Percentiles rank a stretch among this genome's conserved stretches.
phyloP scores from a whole-genome alignment of 768 basidiomycete genomes.

The Leccinum olivaceopallidum region DNA sequence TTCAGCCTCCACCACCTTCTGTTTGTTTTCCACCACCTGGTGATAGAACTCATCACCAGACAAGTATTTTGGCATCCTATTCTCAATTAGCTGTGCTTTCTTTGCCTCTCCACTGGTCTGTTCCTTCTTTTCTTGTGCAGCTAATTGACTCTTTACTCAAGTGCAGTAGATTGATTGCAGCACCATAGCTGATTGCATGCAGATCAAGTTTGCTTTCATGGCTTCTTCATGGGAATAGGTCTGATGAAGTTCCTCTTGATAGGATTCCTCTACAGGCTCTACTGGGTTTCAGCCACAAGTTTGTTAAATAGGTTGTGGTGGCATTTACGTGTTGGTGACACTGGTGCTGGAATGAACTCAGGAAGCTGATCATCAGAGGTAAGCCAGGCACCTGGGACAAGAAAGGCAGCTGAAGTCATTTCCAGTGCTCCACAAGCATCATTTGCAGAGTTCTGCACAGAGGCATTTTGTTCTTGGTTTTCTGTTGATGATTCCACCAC shows the following conservation, averaged over 20 bases:
- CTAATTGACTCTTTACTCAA: constrained; percentile 14
- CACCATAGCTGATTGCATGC: not conserved
- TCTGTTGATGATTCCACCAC: not conserved
- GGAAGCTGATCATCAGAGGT: not conserved
- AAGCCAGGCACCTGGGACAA: not conserved
- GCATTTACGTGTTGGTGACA: not conserved
- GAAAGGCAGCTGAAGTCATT: too few relatives aligned
- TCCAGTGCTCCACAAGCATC: too few relatives aligned
- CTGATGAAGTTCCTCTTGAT: not conserved
- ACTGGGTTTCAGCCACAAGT: not conserved
- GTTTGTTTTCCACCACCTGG: too few relatives aligned
- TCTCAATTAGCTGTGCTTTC: constrained; percentile 12
- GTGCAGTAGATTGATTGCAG: constrained; percentile 15
- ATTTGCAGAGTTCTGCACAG: not conserved
- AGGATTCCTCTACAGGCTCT: not conserved
- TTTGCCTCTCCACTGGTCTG: constrained; percentile 5
- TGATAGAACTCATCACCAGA: too few relatives aligned
- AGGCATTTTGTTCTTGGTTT: not conserved
- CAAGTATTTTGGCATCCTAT: constrained; percentile 11
- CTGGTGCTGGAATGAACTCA: not conserved
- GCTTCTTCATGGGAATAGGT: too few relatives aligned
- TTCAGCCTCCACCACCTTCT: too few relatives aligned
- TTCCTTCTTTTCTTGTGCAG: constrained; percentile 18
- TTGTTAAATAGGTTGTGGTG: not conserved
- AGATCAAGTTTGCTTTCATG: too few relatives aligned